phyloP scores from a whole-genome alignment of 192 early-diverging fungal genomes.

The Podila epigama region DNA sequence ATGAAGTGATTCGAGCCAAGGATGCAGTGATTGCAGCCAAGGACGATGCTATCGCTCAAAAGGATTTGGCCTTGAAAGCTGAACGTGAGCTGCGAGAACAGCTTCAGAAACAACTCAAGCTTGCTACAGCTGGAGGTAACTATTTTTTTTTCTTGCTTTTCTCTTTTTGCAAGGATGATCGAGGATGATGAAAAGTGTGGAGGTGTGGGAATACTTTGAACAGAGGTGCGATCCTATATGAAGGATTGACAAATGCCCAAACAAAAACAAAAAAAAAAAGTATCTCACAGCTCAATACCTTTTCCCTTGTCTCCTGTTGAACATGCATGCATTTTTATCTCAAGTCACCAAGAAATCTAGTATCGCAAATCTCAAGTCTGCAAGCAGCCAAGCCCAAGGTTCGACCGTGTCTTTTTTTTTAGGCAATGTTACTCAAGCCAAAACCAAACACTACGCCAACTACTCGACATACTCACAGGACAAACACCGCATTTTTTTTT shows the following conservation, averaged over 20 bases:
- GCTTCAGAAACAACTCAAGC: constrained; percentile 34
- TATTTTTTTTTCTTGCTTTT: background rate
- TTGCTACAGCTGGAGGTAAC: constrained; percentile 21
- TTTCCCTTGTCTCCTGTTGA: background rate
- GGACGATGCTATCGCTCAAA: constrained; percentile 31
- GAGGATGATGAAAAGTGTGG: background rate
- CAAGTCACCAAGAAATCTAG: constrained; percentile 25
- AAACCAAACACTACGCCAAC: too few relatives aligned
- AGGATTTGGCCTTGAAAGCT: constrained; percentile 22
- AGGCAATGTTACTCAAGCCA: too few relatives aligned
- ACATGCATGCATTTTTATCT: background rate
- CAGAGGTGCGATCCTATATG: too few relatives aligned
- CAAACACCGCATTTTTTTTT: constrained; percentile 1
- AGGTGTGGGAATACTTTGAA: too few relatives aligned
- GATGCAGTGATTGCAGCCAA: constrained; percentile 34
- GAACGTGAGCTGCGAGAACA: constrained; percentile 33
- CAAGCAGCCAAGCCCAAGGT: constrained; percentile 39
- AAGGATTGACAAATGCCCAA: too few relatives aligned
- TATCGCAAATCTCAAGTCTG: constrained; percentile 30
- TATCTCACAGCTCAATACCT: background rate
- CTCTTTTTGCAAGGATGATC: background rate
- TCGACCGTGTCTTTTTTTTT: too few relatives aligned
- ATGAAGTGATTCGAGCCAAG: constrained; percentile 38
- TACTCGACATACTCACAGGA: too few relatives aligned
- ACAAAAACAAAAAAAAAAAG: background rate